Evolutionary conservation across 306 rosid species (phyloP).

Genomic region (Gastrolobium villosum): DNA sequence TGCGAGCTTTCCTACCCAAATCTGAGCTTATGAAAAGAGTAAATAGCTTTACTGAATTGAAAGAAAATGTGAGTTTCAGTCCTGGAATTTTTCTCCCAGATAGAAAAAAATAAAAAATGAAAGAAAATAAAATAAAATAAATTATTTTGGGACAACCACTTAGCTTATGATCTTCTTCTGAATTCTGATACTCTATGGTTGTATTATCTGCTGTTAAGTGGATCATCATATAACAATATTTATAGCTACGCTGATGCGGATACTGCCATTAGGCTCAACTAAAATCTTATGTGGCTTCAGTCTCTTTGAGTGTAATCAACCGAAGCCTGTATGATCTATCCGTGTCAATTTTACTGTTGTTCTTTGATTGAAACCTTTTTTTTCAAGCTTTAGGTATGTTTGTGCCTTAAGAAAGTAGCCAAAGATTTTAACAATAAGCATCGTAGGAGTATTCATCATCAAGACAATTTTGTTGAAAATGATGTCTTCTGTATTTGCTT

Average conservation of each 20-base stretch:
- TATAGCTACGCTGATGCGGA: neutral
- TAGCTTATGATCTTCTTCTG: neutral
- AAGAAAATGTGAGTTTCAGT: conserved; percentile 70
- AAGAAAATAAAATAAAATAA: no score
- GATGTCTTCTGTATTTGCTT: neutral
- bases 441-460: neutral
- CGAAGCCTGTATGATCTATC: neutral
- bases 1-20: conserved; percentile 88
- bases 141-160: conserved; percentile 3
- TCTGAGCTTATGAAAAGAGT: conserved; percentile 75
- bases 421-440: neutral
- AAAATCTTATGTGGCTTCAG: neutral
- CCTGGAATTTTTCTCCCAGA: neutral
- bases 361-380: conserved; percentile 5
- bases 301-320: neutral
- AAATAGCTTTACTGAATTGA: conserved; percentile 73
- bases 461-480: conserved; percentile 1
- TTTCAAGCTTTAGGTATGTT: neutral
- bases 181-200: neutral
- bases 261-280: neutral
- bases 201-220: neutral
- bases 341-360: conserved; percentile 16
- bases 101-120: neutral
- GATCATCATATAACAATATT: neutral
- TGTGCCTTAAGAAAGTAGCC: conserved; percentile 10